These are phyloP conservation scores for Trichoderma sp. DNA, from an alignment of 2,329 filamentous ascomycete genomes.

Conservation along the genomic window DNA sequence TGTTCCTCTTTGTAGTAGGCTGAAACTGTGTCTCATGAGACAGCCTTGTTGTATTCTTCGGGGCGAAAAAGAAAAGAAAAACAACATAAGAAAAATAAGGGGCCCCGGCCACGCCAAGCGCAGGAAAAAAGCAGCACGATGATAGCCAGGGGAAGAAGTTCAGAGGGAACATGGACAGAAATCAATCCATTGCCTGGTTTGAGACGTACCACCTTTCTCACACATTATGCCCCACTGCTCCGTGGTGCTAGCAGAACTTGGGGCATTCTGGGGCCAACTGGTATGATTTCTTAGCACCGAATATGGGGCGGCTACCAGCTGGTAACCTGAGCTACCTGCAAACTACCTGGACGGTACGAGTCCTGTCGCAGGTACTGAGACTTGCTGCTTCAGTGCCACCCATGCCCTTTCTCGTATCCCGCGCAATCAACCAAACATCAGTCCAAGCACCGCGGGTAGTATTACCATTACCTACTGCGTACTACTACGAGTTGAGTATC, in stretches of 20 bases:
- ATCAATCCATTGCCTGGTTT: neutral
- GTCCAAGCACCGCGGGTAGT: neutral
- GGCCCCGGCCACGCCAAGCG: neutral
- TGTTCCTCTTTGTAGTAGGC: neutral
- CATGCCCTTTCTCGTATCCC: neutral
- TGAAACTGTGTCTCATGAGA: neutral
- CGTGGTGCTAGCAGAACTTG: constrained; percentile 7
- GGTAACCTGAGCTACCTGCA: neutral
- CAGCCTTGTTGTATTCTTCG: neutral
- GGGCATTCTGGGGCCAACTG: constrained; percentile 7
- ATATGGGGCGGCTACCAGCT: neutral
- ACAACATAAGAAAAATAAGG: neutral
- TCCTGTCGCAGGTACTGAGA: neutral
- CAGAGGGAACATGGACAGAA: neutral
- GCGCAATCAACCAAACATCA: neutral
- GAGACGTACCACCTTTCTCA: constrained; percentile 1
- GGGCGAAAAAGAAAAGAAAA: neutral
- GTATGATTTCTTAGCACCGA: neutral
- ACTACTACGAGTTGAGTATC: neutral
- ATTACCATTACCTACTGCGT: neutral
- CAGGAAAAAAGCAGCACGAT: neutral
- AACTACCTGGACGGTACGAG: neutral
- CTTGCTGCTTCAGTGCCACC: neutral
- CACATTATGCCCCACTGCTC: neutral
- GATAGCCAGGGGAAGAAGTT: neutral